A percentile compares a stretch with the other conserved stretches of the same genome.
Evolutionary conservation across 2,329 filamentous ascomycete species (phyloP).

Genomic region (Alternaria angustiovoidea): DNA sequence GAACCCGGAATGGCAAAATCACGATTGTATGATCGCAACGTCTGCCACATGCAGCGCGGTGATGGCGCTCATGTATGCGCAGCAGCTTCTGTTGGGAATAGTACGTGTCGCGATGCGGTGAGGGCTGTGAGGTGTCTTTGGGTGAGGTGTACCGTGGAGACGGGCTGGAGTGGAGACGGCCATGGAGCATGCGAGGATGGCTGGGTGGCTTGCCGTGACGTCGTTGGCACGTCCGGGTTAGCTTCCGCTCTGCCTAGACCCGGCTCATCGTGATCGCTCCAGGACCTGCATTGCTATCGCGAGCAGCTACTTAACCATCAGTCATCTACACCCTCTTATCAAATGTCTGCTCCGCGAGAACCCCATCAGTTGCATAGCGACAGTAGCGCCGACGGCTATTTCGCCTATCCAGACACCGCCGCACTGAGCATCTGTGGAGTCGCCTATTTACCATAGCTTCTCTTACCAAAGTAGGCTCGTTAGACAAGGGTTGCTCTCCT

Average conservation of each 20-base stretch:
- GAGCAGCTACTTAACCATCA: neutral
- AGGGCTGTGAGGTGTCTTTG: slow-evolving; percentile 2
- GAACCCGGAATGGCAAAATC: slow-evolving; percentile 51
- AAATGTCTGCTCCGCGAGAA: neutral
- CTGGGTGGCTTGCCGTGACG: slow-evolving; percentile 7
- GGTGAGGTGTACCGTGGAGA: slow-evolving; percentile 3
- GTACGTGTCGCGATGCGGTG: slow-evolving; percentile 4
- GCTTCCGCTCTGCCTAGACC: neutral
- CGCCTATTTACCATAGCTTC: neutral
- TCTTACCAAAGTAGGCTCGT: neutral
- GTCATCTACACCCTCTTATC: neutral
- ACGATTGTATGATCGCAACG: slow-evolving; percentile 47
- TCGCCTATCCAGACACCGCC: neutral
- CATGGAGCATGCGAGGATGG: neutral
- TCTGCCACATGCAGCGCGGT: slow-evolving; percentile 49
- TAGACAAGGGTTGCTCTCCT: neutral
- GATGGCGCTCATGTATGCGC: slow-evolving; percentile 35
- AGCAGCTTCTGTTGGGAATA: neutral
- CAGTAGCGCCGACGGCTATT: neutral
- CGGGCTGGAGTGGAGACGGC: slow-evolving; percentile 1
- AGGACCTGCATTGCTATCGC: neutral
- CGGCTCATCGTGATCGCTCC: neutral
- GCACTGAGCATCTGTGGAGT: neutral
- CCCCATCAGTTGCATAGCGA: neutral
- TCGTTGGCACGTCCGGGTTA: neutral